Evolutionary conservation across 208 protist genomes (phyloP).

Genomic region (Trypanosomatidae sp.): DNA sequence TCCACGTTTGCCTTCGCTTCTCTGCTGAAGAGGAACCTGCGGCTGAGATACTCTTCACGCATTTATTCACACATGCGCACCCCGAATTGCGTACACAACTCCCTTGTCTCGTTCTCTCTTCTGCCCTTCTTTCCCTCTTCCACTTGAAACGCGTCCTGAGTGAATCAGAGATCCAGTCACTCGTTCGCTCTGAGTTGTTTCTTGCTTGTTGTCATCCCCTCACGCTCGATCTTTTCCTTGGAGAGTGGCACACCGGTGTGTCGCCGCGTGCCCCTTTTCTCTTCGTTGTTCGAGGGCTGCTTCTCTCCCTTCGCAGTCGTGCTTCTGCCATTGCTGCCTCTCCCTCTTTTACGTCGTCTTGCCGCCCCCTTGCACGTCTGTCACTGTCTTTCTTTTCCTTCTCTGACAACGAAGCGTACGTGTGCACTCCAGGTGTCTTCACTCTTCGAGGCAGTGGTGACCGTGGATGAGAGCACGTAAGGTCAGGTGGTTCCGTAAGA

Average conservation of each 20-base stretch:
- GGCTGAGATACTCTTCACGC: constrained; percentile 1
- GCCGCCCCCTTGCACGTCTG: no score
- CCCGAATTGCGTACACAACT: neutral
- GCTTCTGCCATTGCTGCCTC: neutral
- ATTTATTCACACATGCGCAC: neutral
- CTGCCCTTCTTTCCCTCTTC: neutral
- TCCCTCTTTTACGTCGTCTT: neutral
- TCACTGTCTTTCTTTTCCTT: neutral
- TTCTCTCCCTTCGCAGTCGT: neutral
- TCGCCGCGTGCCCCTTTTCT: neutral
- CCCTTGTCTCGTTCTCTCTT: neutral
- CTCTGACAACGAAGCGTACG: neutral
- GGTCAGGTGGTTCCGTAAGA: neutral
- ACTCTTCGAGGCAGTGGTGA: neutral
- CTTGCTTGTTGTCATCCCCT: neutral
- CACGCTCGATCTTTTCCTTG: neutral
- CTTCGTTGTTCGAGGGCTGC: neutral
- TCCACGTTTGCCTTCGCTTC: constrained; percentile 1
- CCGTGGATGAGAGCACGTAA: neutral
- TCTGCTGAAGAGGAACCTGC: neutral
- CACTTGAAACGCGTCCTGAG: no score
- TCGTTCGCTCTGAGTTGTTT: neutral
- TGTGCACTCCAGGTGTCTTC: neutral
- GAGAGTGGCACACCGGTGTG: neutral
- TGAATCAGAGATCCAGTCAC: neutral